phyloP scores from a whole-genome alignment of 83 land plant species.

The Picea engelmannii region DNA sequence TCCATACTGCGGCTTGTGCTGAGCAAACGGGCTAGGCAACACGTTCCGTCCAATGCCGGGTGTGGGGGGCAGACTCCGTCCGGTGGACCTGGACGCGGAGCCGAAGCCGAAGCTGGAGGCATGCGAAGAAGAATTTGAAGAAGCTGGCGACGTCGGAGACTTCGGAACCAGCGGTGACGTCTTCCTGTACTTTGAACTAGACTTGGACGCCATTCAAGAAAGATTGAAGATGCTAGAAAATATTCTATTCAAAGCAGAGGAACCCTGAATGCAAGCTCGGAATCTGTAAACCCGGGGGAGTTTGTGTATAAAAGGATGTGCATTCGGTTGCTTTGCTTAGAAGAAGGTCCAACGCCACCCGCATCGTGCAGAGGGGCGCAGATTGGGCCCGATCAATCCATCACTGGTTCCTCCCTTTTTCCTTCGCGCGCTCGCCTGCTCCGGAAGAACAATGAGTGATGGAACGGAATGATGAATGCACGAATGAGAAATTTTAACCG shows the following conservation, averaged over 20 bases:
- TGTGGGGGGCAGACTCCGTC: too few species aligned
- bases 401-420: too few species aligned
- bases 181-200: constrained; percentile 5
- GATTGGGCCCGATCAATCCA: constrained; percentile 16
- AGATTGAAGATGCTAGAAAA: too few species aligned
- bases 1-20: too few species aligned
- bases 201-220: constrained; percentile 10
- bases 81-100: too few species aligned
- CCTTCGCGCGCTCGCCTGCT: too few species aligned
- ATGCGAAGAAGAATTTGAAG: constrained; percentile 36
- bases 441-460: too few species aligned
- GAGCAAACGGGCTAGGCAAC: too few species aligned
- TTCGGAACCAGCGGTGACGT: constrained; percentile 15
- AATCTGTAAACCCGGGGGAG: background rate
- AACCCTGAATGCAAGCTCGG: background rate
- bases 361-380: background rate
- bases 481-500: background rate
- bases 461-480: too few species aligned
- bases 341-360: background rate
- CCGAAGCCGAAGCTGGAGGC: background rate
- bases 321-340: constrained; percentile 13
- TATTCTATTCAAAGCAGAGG: background rate
- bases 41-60: too few species aligned
- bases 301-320: background rate
- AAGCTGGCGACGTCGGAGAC: constrained; percentile 51